Evolutionary conservation across 2,329 filamentous ascomycete genomes (phyloP).

Genomic region (Microsporum ferrugineum): DNA sequence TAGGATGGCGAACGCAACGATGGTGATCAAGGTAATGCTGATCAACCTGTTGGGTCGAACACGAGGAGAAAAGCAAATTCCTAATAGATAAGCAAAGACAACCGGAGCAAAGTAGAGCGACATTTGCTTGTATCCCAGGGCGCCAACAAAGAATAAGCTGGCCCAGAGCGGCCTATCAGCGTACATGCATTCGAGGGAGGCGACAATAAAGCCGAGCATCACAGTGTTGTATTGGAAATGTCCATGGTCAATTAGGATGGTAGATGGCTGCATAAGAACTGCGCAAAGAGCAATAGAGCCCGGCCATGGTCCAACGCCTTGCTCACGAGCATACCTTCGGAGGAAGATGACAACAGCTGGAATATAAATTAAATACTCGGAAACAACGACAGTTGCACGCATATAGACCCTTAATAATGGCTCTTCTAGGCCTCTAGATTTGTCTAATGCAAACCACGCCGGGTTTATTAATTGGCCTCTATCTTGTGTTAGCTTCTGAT

Average conservation of each 20-base stretch:
- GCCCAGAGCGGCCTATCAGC: constrained; percentile 78
- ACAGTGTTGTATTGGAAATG: constrained; percentile 98
- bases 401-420: constrained; percentile 82
- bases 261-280: constrained; percentile 81
- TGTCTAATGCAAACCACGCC: constrained; percentile 75
- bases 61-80: constrained; percentile 67
- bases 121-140: constrained; percentile 99
- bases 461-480: constrained; percentile 66
- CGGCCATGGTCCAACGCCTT: constrained; percentile 70
- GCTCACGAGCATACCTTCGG: constrained; percentile 63
- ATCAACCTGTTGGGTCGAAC: constrained; percentile 58
- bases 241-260: constrained; percentile 85
- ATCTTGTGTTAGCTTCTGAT: constrained; percentile 3
- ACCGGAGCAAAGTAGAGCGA: constrained; percentile 91
- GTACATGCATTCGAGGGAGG: constrained; percentile 77
- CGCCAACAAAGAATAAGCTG: constrained; percentile 83
- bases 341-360: constrained; percentile 79
- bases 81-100: constrained; percentile 83
- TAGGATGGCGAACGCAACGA: constrained; percentile 60
- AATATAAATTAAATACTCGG: constrained; percentile 81
- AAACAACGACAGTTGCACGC: constrained; percentile 80
- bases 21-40: constrained; percentile 62
- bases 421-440: constrained; percentile 71
- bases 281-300: constrained; percentile 75
- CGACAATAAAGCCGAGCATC: constrained; percentile 85